These are phyloP conservation scores for Tagetes patula DNA, from an alignment of 129 eudicot genomes.

Conservation along the genomic window DNA sequence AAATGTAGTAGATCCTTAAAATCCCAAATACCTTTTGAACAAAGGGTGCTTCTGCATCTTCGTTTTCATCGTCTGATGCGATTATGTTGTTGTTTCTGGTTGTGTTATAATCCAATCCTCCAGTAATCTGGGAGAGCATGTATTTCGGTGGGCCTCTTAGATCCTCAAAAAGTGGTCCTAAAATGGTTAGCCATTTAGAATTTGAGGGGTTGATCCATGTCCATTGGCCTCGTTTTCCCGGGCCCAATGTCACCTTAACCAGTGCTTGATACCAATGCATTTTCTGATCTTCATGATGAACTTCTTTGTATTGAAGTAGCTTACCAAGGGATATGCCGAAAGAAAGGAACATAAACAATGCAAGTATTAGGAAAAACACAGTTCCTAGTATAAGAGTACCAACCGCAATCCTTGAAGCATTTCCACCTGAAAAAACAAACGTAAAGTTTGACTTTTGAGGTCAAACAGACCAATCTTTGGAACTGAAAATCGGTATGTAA, in stretches of 20 bases:
- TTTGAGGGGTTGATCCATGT: constrained; percentile 64
- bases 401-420: constrained; percentile 52
- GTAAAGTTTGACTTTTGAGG: constrained; percentile 18
- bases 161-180: constrained; percentile 88
- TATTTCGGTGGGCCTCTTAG: constrained; percentile 97
- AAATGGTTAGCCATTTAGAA: constrained; percentile 45
- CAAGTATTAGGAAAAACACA: constrained; percentile 49
- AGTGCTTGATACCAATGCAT: constrained; percentile 88
- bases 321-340: constrained; percentile 75
- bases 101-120: constrained; percentile 35
- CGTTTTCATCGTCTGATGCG: constrained; percentile 94
- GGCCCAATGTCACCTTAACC: constrained; percentile 82
- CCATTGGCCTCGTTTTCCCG: constrained; percentile 98
- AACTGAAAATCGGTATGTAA: not conserved
- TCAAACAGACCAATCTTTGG: not conserved
- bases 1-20: constrained; percentile 79
- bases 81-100: constrained; percentile 58
- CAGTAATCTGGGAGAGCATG: constrained; percentile 83
- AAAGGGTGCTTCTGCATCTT: constrained; percentile 92
- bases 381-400: constrained; percentile 58
- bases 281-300: constrained; percentile 67
- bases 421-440: constrained; percentile 50
- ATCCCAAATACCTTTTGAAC: constrained; percentile 86
- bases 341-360: constrained; percentile 66
- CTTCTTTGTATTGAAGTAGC: constrained; percentile 92